These are phyloP conservation scores for Botrytis sinoallii DNA, from an alignment of 2,329 filamentous ascomycete genomes.

Conservation along the genomic window DNA sequence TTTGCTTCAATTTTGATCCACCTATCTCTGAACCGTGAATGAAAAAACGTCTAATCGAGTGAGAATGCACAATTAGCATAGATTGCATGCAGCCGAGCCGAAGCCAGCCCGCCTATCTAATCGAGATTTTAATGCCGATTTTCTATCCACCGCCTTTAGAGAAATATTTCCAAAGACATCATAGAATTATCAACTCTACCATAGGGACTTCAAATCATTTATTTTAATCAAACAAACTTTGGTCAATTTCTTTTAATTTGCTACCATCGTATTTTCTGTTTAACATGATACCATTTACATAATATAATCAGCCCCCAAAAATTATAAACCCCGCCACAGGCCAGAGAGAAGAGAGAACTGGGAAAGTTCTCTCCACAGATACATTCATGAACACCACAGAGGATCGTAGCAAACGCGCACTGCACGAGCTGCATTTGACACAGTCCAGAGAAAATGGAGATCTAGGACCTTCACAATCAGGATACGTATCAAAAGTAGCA, in stretches of 20 bases:
- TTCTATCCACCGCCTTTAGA: constrained; percentile 6
- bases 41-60: not conserved
- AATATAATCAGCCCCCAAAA: not conserved
- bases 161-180: constrained; percentile 15
- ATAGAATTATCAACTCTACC: not conserved
- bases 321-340: not conserved
- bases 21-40: not conserved
- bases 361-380: constrained; percentile 10
- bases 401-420: constrained; percentile 22
- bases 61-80: not conserved
- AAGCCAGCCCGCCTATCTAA: not conserved
- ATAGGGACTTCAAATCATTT: not conserved
- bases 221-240: constrained; percentile 2
- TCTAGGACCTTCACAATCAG: constrained; percentile 44
- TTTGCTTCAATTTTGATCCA: not conserved
- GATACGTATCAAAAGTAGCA: constrained; percentile 42
- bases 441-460: constrained; percentile 60
- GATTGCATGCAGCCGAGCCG: not conserved
- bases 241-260: not conserved
- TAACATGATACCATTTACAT: constrained; percentile 12
- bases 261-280: not conserved
- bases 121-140: constrained; percentile 1
- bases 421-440: constrained; percentile 22
- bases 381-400: constrained; percentile 35
- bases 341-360: constrained; percentile 11